Conservation (phyloP, 441 rosid genomes). For the Syzygium malaccense region DNA sequence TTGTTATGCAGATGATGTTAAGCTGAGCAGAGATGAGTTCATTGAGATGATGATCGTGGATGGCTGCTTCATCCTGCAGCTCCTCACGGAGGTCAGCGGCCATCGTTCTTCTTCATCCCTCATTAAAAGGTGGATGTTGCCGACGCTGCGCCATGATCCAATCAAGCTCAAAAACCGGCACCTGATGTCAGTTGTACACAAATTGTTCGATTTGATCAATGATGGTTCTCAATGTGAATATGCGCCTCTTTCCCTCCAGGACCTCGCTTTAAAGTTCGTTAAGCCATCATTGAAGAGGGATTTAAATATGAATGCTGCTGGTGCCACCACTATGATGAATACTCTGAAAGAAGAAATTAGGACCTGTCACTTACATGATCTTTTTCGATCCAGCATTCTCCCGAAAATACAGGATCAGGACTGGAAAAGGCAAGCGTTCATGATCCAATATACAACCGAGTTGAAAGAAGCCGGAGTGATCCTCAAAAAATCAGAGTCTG, state of each 20-base stretch:
- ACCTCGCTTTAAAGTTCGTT: neutral
- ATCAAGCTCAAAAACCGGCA: neutral
- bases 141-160: neutral
- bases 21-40: neutral
- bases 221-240: neutral
- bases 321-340: neutral
- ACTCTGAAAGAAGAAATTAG: too few relatives aligned
- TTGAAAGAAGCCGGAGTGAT: neutral
- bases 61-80: constrained; percentile 1
- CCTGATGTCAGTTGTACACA: neutral
- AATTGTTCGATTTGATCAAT: neutral
- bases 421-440: neutral
- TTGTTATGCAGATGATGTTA: neutral
- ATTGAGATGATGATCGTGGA: neutral
- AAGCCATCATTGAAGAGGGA: neutral
- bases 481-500: neutral
- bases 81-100: neutral
- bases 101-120: neutral
- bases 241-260: neutral
- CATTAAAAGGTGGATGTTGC: neutral
- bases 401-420: neutral
- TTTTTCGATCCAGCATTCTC: neutral
- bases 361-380: neutral
- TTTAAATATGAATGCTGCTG: neutral
- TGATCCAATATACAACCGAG: neutral